Base-by-base conservation (phyloP, 2,329 filamentous ascomycete genomes). In the Penicillium decumbens region DNA sequence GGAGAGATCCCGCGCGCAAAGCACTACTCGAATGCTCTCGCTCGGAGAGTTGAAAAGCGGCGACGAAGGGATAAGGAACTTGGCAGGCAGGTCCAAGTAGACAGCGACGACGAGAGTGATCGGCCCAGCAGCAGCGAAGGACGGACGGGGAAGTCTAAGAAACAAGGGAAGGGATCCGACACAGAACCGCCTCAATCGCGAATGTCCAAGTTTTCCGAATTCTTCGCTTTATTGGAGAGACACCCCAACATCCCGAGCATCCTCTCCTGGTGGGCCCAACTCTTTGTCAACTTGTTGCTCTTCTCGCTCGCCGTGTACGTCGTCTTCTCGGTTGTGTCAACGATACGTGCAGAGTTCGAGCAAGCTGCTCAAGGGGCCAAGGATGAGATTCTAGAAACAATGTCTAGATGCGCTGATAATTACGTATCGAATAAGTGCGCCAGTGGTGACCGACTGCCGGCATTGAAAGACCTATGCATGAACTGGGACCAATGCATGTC, bases 401-500 rank as follows among this genome's bases (percentile, higher is more conserved):
- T 93, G 67, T 78, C 81, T 1, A 75, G 77, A 6, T 98, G 93
- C 67, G 79, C 81, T 2, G 80, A 81, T 33, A 78, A 92, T 55
- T 98, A 87, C 68, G 74, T 78, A 1, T 78, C 83, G 41, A 98
- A 98, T 63, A 77, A 78, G 32, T 98, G 93, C 68, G 80, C 78
- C 1, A 80, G 78, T 0, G 77, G 80, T 2, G 79, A 79, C 15
- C 80, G 86, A 12, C 72, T 87, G 3, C 92, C 91, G 0, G 89
- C 87, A 0, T 75, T 97, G 59, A 80, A 86, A 53, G 72, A 72
- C 0, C 74, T 86, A 3, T 98, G 93, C 67, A 80, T 83, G 29
- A 81, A 85, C 54, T 97, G 92, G 92, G 83, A 86, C 56, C 76
- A 82, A 28, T 97, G 93, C 71, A 95, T 95, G 89, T 83, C 85